These are phyloP conservation scores for Globisporangium orthogonon DNA, from an alignment of 352 stramenopile species.

Conservation along the genomic window DNA sequence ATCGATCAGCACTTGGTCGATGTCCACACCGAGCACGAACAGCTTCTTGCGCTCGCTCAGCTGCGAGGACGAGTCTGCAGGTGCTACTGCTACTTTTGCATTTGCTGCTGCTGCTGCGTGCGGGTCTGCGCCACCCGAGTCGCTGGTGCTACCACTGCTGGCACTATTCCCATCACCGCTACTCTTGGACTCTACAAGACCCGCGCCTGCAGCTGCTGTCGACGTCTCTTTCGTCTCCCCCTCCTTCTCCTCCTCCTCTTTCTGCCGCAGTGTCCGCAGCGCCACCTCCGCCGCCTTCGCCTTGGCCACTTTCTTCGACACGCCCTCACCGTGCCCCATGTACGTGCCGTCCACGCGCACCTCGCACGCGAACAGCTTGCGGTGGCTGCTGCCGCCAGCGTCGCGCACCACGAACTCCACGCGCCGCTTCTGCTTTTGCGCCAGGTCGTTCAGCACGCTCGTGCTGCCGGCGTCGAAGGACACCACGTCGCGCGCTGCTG, in stretches of 20 bases:
- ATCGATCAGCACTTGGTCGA: slow-evolving; percentile 63
- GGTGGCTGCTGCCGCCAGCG: slow-evolving; percentile 44
- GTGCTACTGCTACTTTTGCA: background rate
- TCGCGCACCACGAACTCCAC: slow-evolving; percentile 55
- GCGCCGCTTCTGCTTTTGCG: slow-evolving; percentile 60
- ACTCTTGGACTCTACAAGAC: background rate
- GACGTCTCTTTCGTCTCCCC: background rate
- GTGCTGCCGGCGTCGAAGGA: slow-evolving; percentile 54
- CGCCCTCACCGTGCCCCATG: slow-evolving; percentile 44
- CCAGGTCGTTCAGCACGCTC: slow-evolving; percentile 56
- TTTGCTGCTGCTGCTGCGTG: background rate
- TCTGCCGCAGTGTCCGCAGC: slow-evolving; percentile 16
- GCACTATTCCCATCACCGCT: background rate
- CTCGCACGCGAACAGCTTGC: slow-evolving; percentile 55
- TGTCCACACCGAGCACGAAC: slow-evolving; percentile 63
- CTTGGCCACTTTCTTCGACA: slow-evolving; percentile 82
- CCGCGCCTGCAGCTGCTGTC: background rate
- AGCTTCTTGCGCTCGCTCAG: slow-evolving; percentile 30
- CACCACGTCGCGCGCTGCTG: slow-evolving; percentile 20
- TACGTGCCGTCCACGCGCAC: slow-evolving; percentile 41
- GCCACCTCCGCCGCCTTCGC: slow-evolving; percentile 56
- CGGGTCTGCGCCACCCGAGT: too few relatives aligned
- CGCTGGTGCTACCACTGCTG: background rate
- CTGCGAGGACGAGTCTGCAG: slow-evolving; percentile 1
- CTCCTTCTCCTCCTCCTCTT: background rate